Base-by-base conservation (phyloP, 208 protist species). In the Spironucleus salmonicida region DNA sequence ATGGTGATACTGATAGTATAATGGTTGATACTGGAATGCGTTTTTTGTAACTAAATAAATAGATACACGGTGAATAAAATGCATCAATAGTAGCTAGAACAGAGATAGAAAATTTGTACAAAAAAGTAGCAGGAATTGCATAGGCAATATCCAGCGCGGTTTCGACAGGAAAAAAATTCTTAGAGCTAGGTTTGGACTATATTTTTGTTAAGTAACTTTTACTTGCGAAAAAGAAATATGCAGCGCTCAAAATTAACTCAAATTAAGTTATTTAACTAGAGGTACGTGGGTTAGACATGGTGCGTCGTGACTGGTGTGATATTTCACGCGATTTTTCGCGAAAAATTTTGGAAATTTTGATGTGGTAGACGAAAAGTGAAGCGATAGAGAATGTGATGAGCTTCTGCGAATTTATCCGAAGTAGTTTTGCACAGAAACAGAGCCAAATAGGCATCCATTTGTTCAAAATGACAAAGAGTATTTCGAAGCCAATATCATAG, bases 161-260 rank as follows among this genome's bases (percentile, higher is more conserved):
- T 42, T 98, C 98, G 85, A 90, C 94, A 80, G 81, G 81, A 40
- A 98, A 97, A 83, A 87, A 88, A 76, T 89, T 89, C 69, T 83
- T 99, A n/a, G 93, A 98, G 78, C 95, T 99, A 77, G 96, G 96
- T 76, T 92, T 99, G 64, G 97, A 99, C 83, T 93, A 92, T 68
- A 88, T 99, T n/a, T 99, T 97, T 82, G 88, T 91, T 59, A 85
- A 88, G 35, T 92, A 99, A 82, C 86, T 99, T 40, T 84, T 99
- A 7, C 86, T 94, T 30, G 82, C 82, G 53, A 96, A 96, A 86
- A 96, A 96, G 82, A 94, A 92, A 79, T 92, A 92, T 59, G 89
- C 86, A 0, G 87, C 87, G 27, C 67, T 88, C 19, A 27, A 15
- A 23, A 34, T 59, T 9, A 26, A 30, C 9, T 35, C 9, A 0